These are phyloP conservation scores for Candida silvatica DNA, from an alignment of 805 yeast species.

Conservation along the genomic window DNA sequence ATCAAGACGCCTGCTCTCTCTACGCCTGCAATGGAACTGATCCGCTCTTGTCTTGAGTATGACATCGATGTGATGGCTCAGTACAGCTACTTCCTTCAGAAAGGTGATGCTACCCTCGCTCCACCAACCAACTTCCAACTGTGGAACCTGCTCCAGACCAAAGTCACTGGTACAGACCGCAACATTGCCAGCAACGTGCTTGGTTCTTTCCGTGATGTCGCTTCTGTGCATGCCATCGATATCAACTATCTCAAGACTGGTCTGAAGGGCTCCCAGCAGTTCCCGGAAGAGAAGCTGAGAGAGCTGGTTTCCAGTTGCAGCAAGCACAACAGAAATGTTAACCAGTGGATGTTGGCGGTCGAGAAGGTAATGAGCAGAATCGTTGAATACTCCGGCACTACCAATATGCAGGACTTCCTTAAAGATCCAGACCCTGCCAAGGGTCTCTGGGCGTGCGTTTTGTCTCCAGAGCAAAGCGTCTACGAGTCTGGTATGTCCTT, in stretches of 20 bases:
- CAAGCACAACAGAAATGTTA: constrained; percentile 20
- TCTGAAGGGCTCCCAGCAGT: constrained; percentile 1
- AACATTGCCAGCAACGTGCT: constrained; percentile 11
- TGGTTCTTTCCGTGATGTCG: constrained; percentile 10
- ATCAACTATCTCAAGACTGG: constrained; percentile 8
- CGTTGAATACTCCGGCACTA: constrained; percentile 14
- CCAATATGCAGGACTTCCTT: constrained; percentile 26
- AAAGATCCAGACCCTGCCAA: constrained; percentile 33
- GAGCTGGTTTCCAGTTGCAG: constrained; percentile 17
- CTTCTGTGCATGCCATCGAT: constrained; percentile 15
- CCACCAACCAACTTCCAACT: constrained; percentile 15
- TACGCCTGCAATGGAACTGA: constrained; percentile 12
- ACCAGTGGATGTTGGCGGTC: constrained; percentile 10
- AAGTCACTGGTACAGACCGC: constrained; percentile 12
- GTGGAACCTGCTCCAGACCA: constrained; percentile 18
- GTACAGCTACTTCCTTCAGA: constrained; percentile 11
- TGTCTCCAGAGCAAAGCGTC: constrained; percentile 48
- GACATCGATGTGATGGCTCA: constrained; percentile 19
- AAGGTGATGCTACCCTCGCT: constrained; percentile 10
- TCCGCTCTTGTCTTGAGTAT: constrained; percentile 13
- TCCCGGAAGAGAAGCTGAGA: constrained; percentile 12
- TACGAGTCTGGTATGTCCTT: constrained; percentile 67
- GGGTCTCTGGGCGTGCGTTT: constrained; percentile 71
- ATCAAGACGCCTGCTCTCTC: constrained; percentile 6
- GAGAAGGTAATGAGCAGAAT: constrained; percentile 18